Evolutionary conservation across 2,329 filamentous ascomycete genomes (phyloP).

Genomic region (Cordyceps militaris): DNA sequence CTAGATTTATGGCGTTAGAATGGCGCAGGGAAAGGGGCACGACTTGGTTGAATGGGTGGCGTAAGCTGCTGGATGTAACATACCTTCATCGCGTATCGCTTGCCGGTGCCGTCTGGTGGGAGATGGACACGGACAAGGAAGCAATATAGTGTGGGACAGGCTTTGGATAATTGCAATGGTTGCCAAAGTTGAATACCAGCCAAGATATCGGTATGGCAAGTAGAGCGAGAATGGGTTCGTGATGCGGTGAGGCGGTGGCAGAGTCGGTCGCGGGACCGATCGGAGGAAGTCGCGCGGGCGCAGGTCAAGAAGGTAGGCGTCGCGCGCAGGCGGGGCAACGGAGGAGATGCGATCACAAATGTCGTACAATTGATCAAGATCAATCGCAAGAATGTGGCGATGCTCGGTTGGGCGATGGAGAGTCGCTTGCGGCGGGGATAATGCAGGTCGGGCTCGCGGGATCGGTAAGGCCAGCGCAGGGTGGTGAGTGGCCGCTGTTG

Average conservation of each 20-base stretch:
- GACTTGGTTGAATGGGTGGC: not conserved
- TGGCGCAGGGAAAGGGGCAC: not conserved
- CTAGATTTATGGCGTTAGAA: constrained; percentile 37
- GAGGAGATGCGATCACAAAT: not conserved
- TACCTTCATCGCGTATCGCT: constrained; percentile 32
- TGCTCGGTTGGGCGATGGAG: not conserved
- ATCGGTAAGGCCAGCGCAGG: not conserved
- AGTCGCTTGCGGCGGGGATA: not conserved
- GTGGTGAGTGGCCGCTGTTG: not conserved
- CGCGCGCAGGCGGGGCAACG: not conserved
- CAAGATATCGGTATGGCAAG: not conserved
- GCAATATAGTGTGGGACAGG: constrained; percentile 6
- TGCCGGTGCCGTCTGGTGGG: not conserved
- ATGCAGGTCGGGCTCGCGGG: constrained; percentile 2
- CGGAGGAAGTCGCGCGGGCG: not conserved
- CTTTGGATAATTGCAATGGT: not conserved
- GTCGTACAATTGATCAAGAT: not conserved
- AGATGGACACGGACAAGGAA: constrained; percentile 9
- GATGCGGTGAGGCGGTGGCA: not conserved
- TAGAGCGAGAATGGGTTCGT: not conserved
- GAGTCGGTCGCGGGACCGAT: constrained; percentile 14
- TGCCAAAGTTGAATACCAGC: not conserved
- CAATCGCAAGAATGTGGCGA: not conserved
- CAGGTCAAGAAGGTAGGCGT: not conserved
- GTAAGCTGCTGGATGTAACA: constrained; percentile 13